Conservation (phyloP, 2,329 filamentous ascomycete genomes). For the Aspergillus neotritici region DNA sequence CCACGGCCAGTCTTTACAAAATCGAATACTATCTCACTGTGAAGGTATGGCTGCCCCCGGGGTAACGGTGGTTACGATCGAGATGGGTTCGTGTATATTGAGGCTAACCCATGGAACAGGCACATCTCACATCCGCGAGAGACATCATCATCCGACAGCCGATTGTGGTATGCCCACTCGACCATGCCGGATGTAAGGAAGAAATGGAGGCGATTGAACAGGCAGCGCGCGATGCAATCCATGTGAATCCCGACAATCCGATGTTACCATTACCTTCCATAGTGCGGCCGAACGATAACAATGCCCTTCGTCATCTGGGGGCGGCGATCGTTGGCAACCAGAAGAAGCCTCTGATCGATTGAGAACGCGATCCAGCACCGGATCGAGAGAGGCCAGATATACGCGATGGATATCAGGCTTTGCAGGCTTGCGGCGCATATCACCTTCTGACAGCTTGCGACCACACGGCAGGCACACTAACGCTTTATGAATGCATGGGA, state of each 20-base stretch:
- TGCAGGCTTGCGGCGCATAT: conserved; percentile 4
- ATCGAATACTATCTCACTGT: conserved; percentile 96
- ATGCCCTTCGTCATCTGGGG: conserved; percentile 55
- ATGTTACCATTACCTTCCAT: conserved; percentile 86
- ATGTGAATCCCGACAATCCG: conserved; percentile 82
- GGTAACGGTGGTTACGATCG: too few species aligned
- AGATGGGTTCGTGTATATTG: neutral
- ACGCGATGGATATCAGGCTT: conserved; percentile 3
- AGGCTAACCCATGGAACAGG: conserved; percentile 48
- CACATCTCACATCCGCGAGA: conserved; percentile 76
- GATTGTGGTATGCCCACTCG: conserved; percentile 91
- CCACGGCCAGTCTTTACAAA: conserved; percentile 89
- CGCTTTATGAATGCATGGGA: conserved; percentile 34
- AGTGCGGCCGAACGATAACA: conserved; percentile 68
- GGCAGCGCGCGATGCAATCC: conserved; percentile 84
- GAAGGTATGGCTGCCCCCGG: conserved; percentile 58
- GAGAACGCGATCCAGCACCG: conserved; percentile 29
- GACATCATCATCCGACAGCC: conserved; percentile 86
- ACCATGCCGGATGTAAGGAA: conserved; percentile 92
- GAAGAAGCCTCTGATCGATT: conserved; percentile 62
- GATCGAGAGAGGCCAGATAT: conserved; percentile 2
- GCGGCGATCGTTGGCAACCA: conserved; percentile 58
- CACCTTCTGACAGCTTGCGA: conserved; percentile 10
- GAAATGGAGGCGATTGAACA: conserved; percentile 99
- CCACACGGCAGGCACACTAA: conserved; percentile 17